Conservation (phyloP, 495 filamentous ascomycete species). For the Ramalina peruviana region DNA sequence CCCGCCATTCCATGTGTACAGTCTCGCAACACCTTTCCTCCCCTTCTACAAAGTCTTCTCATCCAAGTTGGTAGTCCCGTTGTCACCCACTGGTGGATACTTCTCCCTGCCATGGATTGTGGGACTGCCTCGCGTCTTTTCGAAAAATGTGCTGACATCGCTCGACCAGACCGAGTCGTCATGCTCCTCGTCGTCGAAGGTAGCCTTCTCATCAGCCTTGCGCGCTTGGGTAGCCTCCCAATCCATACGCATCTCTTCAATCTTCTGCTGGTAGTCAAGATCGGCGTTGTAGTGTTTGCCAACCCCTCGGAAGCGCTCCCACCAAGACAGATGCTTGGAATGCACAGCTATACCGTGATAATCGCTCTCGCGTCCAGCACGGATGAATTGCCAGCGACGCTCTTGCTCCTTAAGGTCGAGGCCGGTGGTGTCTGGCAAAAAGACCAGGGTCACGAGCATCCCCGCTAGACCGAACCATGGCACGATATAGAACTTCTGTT, state of each 20-base stretch:
- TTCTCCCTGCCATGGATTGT: conserved; percentile 14
- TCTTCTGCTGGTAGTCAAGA: conserved; percentile 62
- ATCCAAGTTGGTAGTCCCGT: background rate
- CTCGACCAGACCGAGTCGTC: conserved; percentile 23
- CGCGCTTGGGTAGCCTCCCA: conserved; percentile 44
- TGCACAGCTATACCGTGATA: conserved; percentile 86
- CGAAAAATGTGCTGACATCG: conserved; percentile 28
- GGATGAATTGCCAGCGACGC: conserved; percentile 70
- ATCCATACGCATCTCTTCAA: conserved; percentile 60
- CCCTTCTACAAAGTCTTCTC: conserved; percentile 4
- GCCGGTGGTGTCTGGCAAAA: conserved; percentile 84
- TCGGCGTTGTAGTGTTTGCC: conserved; percentile 68
- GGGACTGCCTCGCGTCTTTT: conserved; percentile 20
- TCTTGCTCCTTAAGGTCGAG: conserved; percentile 91
- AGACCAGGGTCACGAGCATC: conserved; percentile 60
- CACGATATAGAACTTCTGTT: conserved; percentile 71
- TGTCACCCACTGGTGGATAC: conserved; percentile 1
- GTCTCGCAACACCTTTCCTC: background rate
- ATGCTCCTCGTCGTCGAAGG: conserved; percentile 16
- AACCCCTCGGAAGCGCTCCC: conserved; percentile 56
- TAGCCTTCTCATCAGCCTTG: conserved; percentile 33
- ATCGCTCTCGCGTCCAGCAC: conserved; percentile 54
- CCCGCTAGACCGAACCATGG: conserved; percentile 84
- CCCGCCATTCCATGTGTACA: too few species aligned
- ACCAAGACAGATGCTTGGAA: conserved; percentile 68